Evolutionary conservation across 2,329 filamentous ascomycete genomes (phyloP).

Genomic region (Penicillium sp.): DNA sequence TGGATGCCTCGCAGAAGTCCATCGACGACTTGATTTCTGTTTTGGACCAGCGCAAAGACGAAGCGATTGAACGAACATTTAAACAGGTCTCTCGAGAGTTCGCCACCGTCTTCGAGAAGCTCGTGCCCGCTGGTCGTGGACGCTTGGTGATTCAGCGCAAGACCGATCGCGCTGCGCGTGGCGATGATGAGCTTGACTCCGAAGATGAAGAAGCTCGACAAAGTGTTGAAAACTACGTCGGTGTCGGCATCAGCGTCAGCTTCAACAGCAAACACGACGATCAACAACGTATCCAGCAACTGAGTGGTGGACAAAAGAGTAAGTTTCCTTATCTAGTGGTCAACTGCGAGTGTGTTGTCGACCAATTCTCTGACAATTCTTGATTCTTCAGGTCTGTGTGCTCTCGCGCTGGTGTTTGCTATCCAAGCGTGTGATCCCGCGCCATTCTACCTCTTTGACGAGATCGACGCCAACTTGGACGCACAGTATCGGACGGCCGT

Average conservation of each 20-base stretch:
- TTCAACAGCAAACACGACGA: conserved; percentile 99
- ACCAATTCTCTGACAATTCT: not conserved
- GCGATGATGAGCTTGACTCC: conserved; percentile 62
- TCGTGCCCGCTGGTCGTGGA: conserved; percentile 89
- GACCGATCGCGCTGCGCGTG: conserved; percentile 62
- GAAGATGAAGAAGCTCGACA: conserved; percentile 57
- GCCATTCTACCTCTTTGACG: conserved; percentile 98
- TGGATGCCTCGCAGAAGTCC: conserved; percentile 76
- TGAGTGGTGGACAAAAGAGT: conserved; percentile 97
- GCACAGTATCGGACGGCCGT: conserved; percentile 97
- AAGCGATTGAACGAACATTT: conserved; percentile 97
- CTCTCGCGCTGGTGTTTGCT: conserved; percentile 96
- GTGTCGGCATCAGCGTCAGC: conserved; percentile 92
- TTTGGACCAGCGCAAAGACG: conserved; percentile 91
- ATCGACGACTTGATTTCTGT: conserved; percentile 91
- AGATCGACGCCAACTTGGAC: conserved; percentile 97
- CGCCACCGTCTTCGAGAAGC: conserved; percentile 83
- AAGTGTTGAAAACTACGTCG: conserved; percentile 86
- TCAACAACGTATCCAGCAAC: conserved; percentile 94
- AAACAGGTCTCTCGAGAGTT: conserved; percentile 96
- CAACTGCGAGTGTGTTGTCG: conserved; percentile 8
- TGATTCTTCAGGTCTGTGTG: conserved; percentile 65
- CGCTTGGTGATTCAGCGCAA: conserved; percentile 88
- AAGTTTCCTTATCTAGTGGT: conserved; percentile 32
- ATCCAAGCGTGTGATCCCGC: conserved; percentile 96